Conservation (phyloP, 495 filamentous ascomycete species). For the Penicillium herquei region DNA sequence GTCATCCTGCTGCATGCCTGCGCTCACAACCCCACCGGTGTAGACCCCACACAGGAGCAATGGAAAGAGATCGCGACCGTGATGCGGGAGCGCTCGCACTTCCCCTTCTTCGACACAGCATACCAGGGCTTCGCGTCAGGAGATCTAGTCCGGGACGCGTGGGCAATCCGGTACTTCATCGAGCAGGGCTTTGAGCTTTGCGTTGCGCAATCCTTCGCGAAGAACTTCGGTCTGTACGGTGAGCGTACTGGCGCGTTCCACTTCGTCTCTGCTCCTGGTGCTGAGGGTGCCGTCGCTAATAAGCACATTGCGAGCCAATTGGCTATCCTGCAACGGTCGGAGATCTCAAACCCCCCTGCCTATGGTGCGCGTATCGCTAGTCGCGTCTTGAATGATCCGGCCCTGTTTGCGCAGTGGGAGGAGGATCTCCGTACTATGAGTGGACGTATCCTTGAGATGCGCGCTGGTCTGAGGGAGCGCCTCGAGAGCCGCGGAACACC, state of each 20-base stretch:
- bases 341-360: slow-evolving; percentile 94
- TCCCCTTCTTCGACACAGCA: slow-evolving; percentile 98
- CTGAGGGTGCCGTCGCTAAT: slow-evolving; percentile 61
- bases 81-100: slow-evolving; percentile 73
- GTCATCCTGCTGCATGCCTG: slow-evolving; percentile 94
- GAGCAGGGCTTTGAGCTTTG: slow-evolving; percentile 94
- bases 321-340: slow-evolving; percentile 90
- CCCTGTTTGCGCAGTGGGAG: slow-evolving; percentile 91
- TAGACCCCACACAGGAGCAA: slow-evolving; percentile 91
- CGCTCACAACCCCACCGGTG: slow-evolving; percentile 97
- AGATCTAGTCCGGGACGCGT: slow-evolving; percentile 78
- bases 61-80: slow-evolving; percentile 85
- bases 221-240: slow-evolving; percentile 98
- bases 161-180: slow-evolving; percentile 90
- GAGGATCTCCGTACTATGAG: slow-evolving; percentile 91
- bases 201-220: slow-evolving; percentile 94
- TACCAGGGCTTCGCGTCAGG: slow-evolving; percentile 99
- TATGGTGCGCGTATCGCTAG: slow-evolving; percentile 90
- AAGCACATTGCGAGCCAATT: slow-evolving; percentile 78
- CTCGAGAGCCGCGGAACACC: slow-evolving; percentile 79
- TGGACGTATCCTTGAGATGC: slow-evolving; percentile 89
- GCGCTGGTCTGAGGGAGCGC: slow-evolving; percentile 67
- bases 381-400: slow-evolving; percentile 75
- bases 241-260: slow-evolving; percentile 97
- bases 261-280: slow-evolving; percentile 73